Conservation (phyloP, 352 stramenopile species). For the Phytophthora pluvialis region DNA sequence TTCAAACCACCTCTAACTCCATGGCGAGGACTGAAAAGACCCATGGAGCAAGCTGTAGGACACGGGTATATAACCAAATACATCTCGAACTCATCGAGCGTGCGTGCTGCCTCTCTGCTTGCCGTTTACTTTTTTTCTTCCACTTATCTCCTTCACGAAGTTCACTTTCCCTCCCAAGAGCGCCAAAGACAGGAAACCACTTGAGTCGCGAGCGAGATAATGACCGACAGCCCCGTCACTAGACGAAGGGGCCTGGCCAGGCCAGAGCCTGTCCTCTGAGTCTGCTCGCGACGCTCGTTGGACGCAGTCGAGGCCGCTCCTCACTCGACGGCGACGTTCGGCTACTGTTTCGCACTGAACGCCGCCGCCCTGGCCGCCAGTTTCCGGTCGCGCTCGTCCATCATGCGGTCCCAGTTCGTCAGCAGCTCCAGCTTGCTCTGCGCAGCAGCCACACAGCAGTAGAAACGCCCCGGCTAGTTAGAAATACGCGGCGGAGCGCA, state of each 20-base stretch:
- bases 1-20: neutral
- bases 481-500: neutral
- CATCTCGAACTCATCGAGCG: conserved; percentile 36
- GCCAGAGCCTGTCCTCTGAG: neutral
- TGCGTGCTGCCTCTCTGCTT: conserved; percentile 24
- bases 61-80: conserved; percentile 41
- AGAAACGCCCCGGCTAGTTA: conserved; percentile 9
- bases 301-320: conserved; percentile 7
- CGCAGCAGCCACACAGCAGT: neutral
- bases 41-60: conserved; percentile 26
- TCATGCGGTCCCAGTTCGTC: conserved; percentile 84
- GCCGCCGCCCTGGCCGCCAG: conserved; percentile 51
- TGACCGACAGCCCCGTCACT: neutral
- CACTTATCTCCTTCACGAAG: conserved; percentile 13
- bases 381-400: conserved; percentile 82
- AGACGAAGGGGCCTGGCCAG: neutral
- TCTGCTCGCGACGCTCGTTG: neutral
- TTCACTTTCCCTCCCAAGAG: conserved; percentile 17
- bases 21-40: neutral
- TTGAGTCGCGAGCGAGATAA: conserved; percentile 2
- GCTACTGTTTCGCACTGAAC: conserved; percentile 42
- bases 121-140: conserved; percentile 20
- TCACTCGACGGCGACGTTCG: conserved; percentile 8
- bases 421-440: conserved; percentile 82
- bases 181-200: conserved; percentile 1